These are phyloP conservation scores for Lentinus brumalis DNA, from an alignment of 768 basidiomycete species.

Conservation along the genomic window DNA sequence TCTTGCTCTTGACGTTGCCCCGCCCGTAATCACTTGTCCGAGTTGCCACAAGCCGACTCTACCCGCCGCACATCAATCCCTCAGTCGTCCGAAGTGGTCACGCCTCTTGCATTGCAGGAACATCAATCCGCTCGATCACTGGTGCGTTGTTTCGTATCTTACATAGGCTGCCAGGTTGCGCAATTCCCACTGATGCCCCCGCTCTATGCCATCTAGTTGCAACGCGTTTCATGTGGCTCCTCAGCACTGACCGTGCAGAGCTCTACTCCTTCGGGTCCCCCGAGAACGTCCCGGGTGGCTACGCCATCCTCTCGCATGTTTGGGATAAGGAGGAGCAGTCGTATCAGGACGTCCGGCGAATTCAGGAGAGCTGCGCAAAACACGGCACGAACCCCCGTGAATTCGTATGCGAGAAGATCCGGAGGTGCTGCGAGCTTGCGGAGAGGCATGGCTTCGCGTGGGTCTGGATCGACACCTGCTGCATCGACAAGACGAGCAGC, in stretches of 20 bases:
- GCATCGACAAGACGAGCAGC: conserved; percentile 1
- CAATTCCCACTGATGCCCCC: no score
- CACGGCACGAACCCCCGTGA: not conserved
- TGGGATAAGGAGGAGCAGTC: not conserved
- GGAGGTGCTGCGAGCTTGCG: not conserved
- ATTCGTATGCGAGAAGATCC: not conserved
- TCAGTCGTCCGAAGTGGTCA: no score
- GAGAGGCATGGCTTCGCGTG: not conserved
- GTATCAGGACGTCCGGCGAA: not conserved
- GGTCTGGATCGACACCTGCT: not conserved
- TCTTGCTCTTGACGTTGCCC: no score
- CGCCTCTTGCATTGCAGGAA: no score
- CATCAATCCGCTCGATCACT: no score
- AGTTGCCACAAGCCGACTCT: no score
- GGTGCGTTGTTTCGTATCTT: no score
- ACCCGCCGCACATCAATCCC: no score
- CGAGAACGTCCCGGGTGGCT: not conserved
- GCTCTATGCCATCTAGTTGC: no score
- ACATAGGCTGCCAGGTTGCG: no score
- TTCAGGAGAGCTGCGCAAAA: not conserved
- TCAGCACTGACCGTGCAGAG: not conserved
- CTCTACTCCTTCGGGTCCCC: not conserved
- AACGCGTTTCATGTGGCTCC: not conserved
- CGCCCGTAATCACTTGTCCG: no score
- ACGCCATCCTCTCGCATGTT: not conserved